Base-by-base conservation (phyloP, 768 basidiomycete species). In the Gymnopilus junonius region DNA sequence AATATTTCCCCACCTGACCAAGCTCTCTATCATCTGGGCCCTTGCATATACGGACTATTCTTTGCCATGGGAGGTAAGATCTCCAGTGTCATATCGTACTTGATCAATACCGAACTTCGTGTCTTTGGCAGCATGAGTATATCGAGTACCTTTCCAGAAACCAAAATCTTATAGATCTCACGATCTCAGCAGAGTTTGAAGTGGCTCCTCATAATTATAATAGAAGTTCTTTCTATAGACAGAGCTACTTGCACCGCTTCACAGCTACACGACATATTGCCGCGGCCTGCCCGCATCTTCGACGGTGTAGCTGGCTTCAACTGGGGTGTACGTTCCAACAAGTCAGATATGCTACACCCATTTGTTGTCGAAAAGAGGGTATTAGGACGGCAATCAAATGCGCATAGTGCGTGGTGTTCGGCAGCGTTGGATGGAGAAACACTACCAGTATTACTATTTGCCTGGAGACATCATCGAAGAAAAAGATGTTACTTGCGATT, bases 131-230 rank as follows among this genome's bases (percentile, higher is more conserved):
- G 65, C 55, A 62, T 27, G 14, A 34, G 27, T 45, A 58, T 20
- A 46, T 62, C 48, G 21, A 34, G 7, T 7, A 21, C 32, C 50
- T 65, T 27, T 32, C 45, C 17, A 55, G 51, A 40, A 58, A 45
- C 25, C 25, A 25, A 40, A 58, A 65, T 50, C 61, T 65, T 39
- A 27, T 39, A 14, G 48, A 58, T 17, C 56, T 65, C 27, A 40
- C 45, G 35, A 48, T 62, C 17, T 59, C 61, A n/a, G 53, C 55
- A 17, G 64, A 65, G 43, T 61, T 65, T 20, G 64, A 65, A 58
- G 17, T 42, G 15, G 21, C 12, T 21, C 31, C 48, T 11, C 39
- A 58, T 12, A 55, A 62, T 35, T 23, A 37, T 37, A 35, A 40
- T 20, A 37, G 58, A 37, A 14, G 34, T 37, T 59, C 59, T 21